Percentiles rank a stretch among this genome's conserved stretches.
phyloP scores from a whole-genome alignment of 768 basidiomycete species.

The Lentinula aciculospora region DNA sequence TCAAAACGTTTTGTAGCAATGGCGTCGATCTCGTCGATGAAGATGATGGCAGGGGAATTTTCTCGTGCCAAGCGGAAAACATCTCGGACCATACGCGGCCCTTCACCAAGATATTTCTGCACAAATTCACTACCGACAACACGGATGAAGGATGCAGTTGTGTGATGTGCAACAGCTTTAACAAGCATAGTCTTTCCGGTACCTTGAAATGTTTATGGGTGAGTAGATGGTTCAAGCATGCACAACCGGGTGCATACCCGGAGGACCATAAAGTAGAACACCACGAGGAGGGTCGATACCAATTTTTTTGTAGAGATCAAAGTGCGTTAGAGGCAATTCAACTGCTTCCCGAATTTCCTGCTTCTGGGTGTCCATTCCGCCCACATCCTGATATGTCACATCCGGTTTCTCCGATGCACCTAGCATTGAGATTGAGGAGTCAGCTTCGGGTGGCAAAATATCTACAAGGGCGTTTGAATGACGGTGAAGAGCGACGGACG shows the following conservation, averaged over 20 bases:
- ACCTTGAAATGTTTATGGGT: constrained; percentile 39
- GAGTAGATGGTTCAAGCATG: not conserved
- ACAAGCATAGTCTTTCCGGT: constrained; percentile 99
- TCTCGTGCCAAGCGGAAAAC: constrained; percentile 97
- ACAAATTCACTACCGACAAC: constrained; percentile 99
- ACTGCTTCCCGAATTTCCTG: constrained; percentile 99
- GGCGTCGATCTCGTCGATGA: constrained; percentile 98
- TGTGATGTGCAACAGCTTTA: constrained; percentile 98
- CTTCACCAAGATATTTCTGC: constrained; percentile 98
- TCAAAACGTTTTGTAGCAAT: constrained; percentile 99
- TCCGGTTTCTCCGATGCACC: constrained; percentile 93
- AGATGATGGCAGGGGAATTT: constrained; percentile 96
- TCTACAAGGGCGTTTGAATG: constrained; percentile 99
- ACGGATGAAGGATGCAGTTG: constrained; percentile 95
- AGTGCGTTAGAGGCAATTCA: constrained; percentile 93
- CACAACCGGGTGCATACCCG: constrained; percentile 47
- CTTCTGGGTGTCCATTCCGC: constrained; percentile 96
- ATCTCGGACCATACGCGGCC: constrained; percentile 99
- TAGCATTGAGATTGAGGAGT: constrained; percentile 94
- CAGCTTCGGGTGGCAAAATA: constrained; percentile 96
- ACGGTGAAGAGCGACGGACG: constrained; percentile 96
- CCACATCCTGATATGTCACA: constrained; percentile 89
- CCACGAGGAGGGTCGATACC: constrained; percentile 98
- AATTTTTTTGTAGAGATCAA: constrained; percentile 98
- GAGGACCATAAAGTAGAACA: constrained; percentile 94